Percentiles rank a stretch among this genome's conserved stretches.
These are phyloP conservation scores for Sphagnurus paluster DNA, from an alignment of 1,284 basidiomycete genomes.

Conservation along the genomic window DNA sequence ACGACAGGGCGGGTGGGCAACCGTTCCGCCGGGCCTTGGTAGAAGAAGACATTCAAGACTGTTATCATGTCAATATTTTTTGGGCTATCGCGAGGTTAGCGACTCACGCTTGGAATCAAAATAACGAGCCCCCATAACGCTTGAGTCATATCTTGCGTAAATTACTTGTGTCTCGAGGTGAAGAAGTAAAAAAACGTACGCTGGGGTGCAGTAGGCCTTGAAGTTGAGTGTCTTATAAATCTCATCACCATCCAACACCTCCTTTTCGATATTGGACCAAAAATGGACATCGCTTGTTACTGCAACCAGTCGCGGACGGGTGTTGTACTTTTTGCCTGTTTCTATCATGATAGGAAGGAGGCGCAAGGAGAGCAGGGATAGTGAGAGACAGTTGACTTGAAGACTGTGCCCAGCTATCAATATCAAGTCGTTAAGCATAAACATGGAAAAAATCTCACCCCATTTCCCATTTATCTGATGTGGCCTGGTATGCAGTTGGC, in stretches of 20 bases:
- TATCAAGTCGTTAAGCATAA: constrained; percentile 24
- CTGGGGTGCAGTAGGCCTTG: constrained; percentile 28
- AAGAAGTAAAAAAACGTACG: constrained; percentile 18
- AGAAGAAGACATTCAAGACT: constrained; percentile 47
- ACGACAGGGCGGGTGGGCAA: constrained; percentile 36
- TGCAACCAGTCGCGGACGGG: constrained; percentile 35
- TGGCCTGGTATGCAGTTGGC: constrained; percentile 22
- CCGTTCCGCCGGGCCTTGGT: constrained; percentile 37
- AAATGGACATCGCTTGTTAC: constrained; percentile 41
- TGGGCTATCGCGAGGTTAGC: neutral
- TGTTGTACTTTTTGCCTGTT: constrained; percentile 30
- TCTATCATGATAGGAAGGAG: constrained; percentile 41
- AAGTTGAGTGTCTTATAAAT: constrained; percentile 32
- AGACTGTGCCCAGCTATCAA: constrained; percentile 29
- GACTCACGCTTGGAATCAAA: constrained; percentile 34
- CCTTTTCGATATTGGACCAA: constrained; percentile 23
- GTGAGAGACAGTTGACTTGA: constrained; percentile 44
- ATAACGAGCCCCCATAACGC: constrained; percentile 26
- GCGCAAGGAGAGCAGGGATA: constrained; percentile 36
- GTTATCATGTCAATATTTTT: neutral
- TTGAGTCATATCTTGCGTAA: constrained; percentile 6
- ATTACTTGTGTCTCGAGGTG: neutral
- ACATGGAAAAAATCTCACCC: constrained; percentile 25
- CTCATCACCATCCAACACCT: constrained; percentile 26
- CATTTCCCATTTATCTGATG: constrained; percentile 39